Evolutionary conservation across 2,329 filamentous ascomycete genomes (phyloP), one percentile per base, ranked within the genome.

Genomic region (Penicillium paneum): DNA sequence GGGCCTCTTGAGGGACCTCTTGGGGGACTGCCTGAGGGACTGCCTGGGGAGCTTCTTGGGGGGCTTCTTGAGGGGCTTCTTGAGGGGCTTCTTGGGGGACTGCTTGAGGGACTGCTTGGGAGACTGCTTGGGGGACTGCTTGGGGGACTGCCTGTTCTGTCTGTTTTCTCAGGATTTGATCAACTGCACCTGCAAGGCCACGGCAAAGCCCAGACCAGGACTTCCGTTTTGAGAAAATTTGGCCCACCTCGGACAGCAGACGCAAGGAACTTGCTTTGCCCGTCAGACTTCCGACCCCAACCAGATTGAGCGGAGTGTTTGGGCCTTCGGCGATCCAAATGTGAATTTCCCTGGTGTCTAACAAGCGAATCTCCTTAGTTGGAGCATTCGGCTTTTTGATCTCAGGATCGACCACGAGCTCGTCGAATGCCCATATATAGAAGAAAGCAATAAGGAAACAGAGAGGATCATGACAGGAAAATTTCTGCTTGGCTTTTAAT

Each of bases 401-500:
- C 13, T 49, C 46, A 41, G 46, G 28, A 19, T 28, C 28, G 15
- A 49, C 46, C 35, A 49, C 11, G 17, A 49, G 19, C 8, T 19
- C 17, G 8, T 49, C 46, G 17, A 49, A 49, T 32, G 46, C 46
- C 46, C 46, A 41, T 24, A 49, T 49, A 13, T 49, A 49, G 36
- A 49, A 40, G 17, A 49, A 49, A 24, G 35, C 17, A 17, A 49
- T 7, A 19, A 49, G n/a, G 36, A 49, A 49, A 41, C 36, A 49
- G 26, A 49, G 46, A 21, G 46, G 46, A 32, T 49, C 46, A 29
- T 49, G 36, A 4, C 46, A 49, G 6, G 46, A 26, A 26, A 49
- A 49, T 8, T 41, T 40, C 10, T 31, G 28, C 46, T 49, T 49
- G 1, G 13, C 10, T 41, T 49, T 49, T 6, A 49, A 19, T 24